Evolutionary conservation across 1,139 yeast species (phyloP).

Genomic region (Pichia sp.): DNA sequence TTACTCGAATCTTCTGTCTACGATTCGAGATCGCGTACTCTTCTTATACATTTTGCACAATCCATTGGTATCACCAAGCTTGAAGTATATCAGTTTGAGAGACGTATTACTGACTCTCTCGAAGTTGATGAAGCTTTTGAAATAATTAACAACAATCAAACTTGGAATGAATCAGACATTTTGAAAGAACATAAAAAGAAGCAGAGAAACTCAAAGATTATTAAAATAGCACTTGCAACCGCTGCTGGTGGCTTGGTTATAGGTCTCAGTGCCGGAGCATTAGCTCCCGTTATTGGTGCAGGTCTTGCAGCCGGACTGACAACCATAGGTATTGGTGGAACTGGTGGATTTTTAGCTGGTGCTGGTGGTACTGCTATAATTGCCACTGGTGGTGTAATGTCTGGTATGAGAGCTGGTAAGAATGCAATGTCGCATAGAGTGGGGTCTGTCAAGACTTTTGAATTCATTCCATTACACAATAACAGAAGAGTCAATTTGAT

Average conservation of each 20-base stretch:
- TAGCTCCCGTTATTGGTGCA: slow-evolving; percentile 98
- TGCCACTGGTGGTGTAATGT: slow-evolving; percentile 83
- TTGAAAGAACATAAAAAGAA: slow-evolving; percentile 66
- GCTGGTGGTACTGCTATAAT: slow-evolving; percentile 96
- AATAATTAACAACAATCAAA: slow-evolving; percentile 36
- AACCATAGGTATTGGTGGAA: slow-evolving; percentile 89
- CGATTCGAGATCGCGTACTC: slow-evolving; percentile 80
- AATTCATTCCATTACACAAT: slow-evolving; percentile 86
- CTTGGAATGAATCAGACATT: slow-evolving; percentile 61
- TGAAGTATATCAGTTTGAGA: slow-evolving; percentile 83
- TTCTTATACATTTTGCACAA: slow-evolving; percentile 60
- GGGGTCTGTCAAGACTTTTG: slow-evolving; percentile 92
- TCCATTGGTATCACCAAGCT: slow-evolving; percentile 49
- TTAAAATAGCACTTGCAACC: slow-evolving; percentile 91
- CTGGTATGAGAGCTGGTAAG: slow-evolving; percentile 87
- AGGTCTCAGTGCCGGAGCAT: slow-evolving; percentile 88
- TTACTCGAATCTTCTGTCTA: slow-evolving; percentile 79
- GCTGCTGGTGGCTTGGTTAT: slow-evolving; percentile 95
- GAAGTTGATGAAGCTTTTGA: slow-evolving; percentile 44
- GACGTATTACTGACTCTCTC: slow-evolving; percentile 81
- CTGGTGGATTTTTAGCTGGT: slow-evolving; percentile 88
- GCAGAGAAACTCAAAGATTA: slow-evolving; percentile 57
- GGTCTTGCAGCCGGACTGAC: slow-evolving; percentile 97
- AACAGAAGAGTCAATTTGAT: slow-evolving; percentile 82
- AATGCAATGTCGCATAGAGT: slow-evolving; percentile 80